phyloP scores from a whole-genome alignment of 2,329 filamentous ascomycete genomes.

The Hypomyces perniciosus region DNA sequence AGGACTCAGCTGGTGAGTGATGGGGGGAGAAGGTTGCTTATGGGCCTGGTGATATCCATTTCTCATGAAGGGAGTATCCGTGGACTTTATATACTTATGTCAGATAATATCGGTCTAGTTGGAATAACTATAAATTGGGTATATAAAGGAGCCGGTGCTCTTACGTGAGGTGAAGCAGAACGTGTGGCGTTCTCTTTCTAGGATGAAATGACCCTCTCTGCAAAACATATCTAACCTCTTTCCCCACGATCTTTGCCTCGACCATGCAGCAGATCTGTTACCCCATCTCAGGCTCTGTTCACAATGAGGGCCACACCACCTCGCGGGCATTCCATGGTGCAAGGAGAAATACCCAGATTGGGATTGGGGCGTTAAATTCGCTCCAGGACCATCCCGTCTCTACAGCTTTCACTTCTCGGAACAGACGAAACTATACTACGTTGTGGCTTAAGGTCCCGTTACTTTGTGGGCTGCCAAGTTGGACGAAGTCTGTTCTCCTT shows the following conservation, averaged over 20 bases:
- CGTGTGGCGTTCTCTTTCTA: too few species aligned
- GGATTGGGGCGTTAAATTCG: constrained; percentile 2
- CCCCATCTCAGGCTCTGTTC: background rate
- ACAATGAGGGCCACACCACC: background rate
- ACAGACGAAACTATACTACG: too few species aligned
- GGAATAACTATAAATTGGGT: too few species aligned
- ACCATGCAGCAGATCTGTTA: constrained; percentile 1
- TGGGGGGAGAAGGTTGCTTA: background rate
- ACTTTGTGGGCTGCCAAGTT: too few species aligned
- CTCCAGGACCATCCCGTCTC: background rate
- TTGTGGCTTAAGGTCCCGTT: too few species aligned
- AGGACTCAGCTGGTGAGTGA: background rate
- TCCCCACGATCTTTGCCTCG: constrained; percentile 1
- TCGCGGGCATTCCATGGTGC: background rate
- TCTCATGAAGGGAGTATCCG: background rate
- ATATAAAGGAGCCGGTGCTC: too few species aligned
- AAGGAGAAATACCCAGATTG: constrained; percentile 10
- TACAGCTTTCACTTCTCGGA: too few species aligned
- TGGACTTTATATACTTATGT: constrained; percentile 1
- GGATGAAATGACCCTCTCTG: too few species aligned
- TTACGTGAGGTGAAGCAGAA: too few species aligned
- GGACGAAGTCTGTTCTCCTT: too few species aligned
- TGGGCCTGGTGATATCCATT: background rate
- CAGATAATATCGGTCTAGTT: too few species aligned
- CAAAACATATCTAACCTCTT: background rate